phyloP scores from a whole-genome alignment of 306 rosid genomes.

The Cicer pinnatifidum region DNA sequence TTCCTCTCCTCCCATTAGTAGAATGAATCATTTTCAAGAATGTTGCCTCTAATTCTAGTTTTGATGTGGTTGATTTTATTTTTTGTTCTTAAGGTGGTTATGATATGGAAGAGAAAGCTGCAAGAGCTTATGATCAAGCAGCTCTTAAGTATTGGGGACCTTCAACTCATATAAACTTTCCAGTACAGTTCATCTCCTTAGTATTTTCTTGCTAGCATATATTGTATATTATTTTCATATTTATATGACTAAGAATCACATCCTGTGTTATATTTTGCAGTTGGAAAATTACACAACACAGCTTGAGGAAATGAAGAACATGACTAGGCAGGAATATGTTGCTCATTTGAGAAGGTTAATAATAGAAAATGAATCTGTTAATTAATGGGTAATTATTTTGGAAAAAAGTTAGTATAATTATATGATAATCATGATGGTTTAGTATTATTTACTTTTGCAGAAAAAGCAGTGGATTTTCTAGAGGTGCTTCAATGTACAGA shows the following conservation, averaged over 20 bases:
- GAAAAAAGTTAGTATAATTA: background rate
- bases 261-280: conserved; percentile 47
- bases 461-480: conserved; percentile 95
- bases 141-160: conserved; percentile 98
- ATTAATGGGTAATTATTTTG: background rate
- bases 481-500: conserved; percentile 97
- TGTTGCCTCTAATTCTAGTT: background rate
- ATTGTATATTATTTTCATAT: background rate
- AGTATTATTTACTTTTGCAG: conserved; percentile 53
- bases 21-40: background rate
- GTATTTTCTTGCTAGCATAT: background rate
- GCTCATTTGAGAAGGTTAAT: conserved; percentile 90
- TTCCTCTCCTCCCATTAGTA: background rate
- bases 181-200: conserved; percentile 49
- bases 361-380: background rate
- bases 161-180: conserved; percentile 86
- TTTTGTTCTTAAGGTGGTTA: conserved; percentile 75
- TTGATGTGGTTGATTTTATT: background rate
- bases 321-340: conserved; percentile 94
- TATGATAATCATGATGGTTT: background rate
- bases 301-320: conserved; percentile 92
- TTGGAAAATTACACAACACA: conserved; percentile 70
- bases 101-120: conserved; percentile 99
- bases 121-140: conserved; percentile 97
- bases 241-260: background rate